Evolutionary conservation across 2,329 filamentous ascomycete genomes (phyloP).

Genomic region (Stagonosporopsis chrysanthemi): DNA sequence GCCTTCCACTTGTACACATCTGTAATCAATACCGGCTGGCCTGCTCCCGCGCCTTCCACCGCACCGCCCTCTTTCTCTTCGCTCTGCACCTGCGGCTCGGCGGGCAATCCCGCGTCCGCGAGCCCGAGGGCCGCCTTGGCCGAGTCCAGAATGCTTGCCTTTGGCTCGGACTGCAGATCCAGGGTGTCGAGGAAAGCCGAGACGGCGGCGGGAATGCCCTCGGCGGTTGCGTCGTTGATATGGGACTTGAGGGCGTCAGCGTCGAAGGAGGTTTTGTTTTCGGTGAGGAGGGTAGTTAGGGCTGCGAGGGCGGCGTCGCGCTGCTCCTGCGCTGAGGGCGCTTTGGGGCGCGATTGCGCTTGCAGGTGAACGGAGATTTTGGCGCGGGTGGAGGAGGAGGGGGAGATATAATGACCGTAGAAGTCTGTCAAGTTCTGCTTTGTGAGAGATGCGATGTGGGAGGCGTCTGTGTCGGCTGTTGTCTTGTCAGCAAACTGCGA

Average conservation of each 20-base stretch:
- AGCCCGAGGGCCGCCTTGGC: slow-evolving; percentile 57
- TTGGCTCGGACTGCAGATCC: slow-evolving; percentile 60
- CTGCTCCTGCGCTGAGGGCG: slow-evolving; percentile 52
- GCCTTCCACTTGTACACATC: slow-evolving; percentile 85
- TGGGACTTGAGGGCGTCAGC: slow-evolving; percentile 51
- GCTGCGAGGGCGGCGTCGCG: slow-evolving; percentile 46
- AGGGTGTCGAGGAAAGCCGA: slow-evolving; percentile 56
- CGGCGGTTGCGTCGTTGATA: slow-evolving; percentile 56
- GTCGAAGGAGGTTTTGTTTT: slow-evolving; percentile 57
- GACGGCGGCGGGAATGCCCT: slow-evolving; percentile 60
- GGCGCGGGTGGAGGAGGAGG: slow-evolving; percentile 74
- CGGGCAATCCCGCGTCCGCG: slow-evolving; percentile 38
- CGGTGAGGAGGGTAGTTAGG: slow-evolving; percentile 55
- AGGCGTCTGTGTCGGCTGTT: slow-evolving; percentile 77
- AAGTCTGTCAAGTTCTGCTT: slow-evolving; percentile 83
- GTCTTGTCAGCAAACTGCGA: background rate
- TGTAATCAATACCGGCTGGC: slow-evolving; percentile 67
- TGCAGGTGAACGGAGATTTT: slow-evolving; percentile 85
- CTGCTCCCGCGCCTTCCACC: slow-evolving; percentile 16
- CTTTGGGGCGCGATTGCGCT: slow-evolving; percentile 67
- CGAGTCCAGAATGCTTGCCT: slow-evolving; percentile 58
- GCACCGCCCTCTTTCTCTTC: slow-evolving; percentile 32
- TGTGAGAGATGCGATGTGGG: slow-evolving; percentile 73
- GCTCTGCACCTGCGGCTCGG: slow-evolving; percentile 53
- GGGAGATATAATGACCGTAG: slow-evolving; percentile 77